These are phyloP conservation scores for Amphichorda felina DNA, from an alignment of 2,329 filamentous ascomycete species.

Conservation along the genomic window DNA sequence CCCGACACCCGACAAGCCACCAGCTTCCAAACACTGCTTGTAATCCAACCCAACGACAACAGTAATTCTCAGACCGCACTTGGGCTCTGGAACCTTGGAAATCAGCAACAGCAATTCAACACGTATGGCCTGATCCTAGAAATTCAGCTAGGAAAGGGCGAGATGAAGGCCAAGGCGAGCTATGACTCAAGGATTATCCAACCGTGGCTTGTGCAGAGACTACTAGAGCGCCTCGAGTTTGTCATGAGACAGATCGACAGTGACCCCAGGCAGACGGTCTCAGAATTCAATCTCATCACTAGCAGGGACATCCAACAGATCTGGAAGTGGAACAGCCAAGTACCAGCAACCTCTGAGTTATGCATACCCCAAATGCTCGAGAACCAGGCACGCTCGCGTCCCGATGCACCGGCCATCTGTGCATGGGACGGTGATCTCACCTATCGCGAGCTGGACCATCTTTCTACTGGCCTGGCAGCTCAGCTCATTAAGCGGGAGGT, in stretches of 20 bases:
- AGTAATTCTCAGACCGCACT: neutral
- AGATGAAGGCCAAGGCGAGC: neutral
- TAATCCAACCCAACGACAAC: conserved; percentile 10
- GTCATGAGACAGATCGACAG: too few relatives aligned
- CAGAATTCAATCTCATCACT: neutral
- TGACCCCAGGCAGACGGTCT: neutral
- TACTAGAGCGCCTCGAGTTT: neutral
- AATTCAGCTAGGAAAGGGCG: neutral
- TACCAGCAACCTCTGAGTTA: neutral
- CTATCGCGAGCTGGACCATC: conserved; percentile 21
- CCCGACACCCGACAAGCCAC: neutral
- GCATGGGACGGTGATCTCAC: conserved; percentile 32
- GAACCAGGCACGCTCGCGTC: conserved; percentile 4
- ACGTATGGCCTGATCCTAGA: neutral
- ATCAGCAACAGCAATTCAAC: neutral
- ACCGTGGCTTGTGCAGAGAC: neutral
- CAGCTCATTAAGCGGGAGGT: conserved; percentile 4
- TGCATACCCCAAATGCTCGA: neutral
- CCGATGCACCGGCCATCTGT: conserved; percentile 21
- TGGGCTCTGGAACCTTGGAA: conserved; percentile 1
- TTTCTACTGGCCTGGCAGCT: conserved; percentile 5
- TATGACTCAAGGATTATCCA: neutral
- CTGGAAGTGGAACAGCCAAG: neutral
- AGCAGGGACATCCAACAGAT: neutral
- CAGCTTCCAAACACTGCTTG: conserved; percentile 15